Evolutionary conservation across 257 asterid genomes (phyloP).

Genomic region (Solanum megistacrolobum): DNA sequence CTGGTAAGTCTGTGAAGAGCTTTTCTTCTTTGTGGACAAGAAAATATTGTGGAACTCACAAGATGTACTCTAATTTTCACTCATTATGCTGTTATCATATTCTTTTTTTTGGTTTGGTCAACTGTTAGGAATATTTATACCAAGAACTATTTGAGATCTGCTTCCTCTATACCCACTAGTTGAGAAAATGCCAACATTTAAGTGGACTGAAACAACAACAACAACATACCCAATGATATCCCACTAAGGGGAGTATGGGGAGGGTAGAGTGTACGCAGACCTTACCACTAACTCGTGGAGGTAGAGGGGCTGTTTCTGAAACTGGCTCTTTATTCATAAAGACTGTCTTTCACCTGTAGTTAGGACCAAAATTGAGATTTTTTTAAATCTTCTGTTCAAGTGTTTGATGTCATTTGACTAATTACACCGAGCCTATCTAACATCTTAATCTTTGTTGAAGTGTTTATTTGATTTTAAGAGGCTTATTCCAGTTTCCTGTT

Average conservation of each 20-base stretch:
- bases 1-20: conserved; percentile 38
- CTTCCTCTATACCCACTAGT: background rate
- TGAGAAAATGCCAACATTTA: background rate
- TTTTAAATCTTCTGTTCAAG: background rate
- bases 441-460: background rate
- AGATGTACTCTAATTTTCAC: background rate
- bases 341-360: background rate
- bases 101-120: background rate
- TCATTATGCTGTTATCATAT: background rate
- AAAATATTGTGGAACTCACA: background rate
- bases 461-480: background rate
- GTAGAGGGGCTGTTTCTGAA: background rate
- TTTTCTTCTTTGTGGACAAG: background rate
- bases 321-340: background rate
- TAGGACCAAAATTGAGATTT: background rate
- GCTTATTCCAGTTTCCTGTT: background rate
- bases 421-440: background rate
- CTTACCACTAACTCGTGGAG: background rate
- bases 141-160: background rate
- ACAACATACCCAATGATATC: background rate
- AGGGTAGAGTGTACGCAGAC: background rate
- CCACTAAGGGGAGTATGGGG: background rate
- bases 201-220: background rate
- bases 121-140: background rate
- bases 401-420: background rate